Evolutionary conservation across 2,329 filamentous ascomycete genomes (phyloP), one percentile per base, ranked within the genome.

Genomic region (Fusarium globosum): DNA sequence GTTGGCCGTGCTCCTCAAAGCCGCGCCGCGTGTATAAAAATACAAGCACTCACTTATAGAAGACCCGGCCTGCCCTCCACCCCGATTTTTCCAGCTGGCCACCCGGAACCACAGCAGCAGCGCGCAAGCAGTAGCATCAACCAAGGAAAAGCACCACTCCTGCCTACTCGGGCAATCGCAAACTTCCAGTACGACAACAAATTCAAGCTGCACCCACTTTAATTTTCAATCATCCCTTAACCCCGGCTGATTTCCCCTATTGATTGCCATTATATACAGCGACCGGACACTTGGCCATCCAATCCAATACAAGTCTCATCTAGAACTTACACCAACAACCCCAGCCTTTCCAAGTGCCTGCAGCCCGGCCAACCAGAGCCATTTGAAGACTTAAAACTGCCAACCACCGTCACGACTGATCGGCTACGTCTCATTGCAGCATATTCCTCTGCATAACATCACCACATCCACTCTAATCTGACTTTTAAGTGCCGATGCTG

Each of bases 41-140:
- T 83, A 82, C 81, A 84, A 78, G 80, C 78, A 80, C 79, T 81
- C 80, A 82, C 82, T 82, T 83, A 84, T 84, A 83, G 81, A 83
- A 83, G 81, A 80, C 80, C 81, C 68, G 80, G 81, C 82, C 80
- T 83, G 82, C 83, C 82, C 82, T 83, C 83, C 83, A 82, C 82
- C 80, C 80, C 79, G 75, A 80, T 82, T 83, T 80, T 80, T 76
- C 80, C 80, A 78, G 69, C 73, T 76, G 73, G 74, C 74, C 76
- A 73, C 69, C 73, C 63, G 70, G 74, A 69, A 77, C 71, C 74
- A 73, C 76, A 73, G 68, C 69, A 74, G 67, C 67, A 74, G 55
- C 64, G 65, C 72, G 72, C 62, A 69, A 75, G 73, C 61, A 65
- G 72, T 67, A 73, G 72, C 48, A 77, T 56, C 74, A 70, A 73